A percentile compares a stretch with the other conserved stretches of the same genome.
Evolutionary conservation across 2,329 filamentous ascomycete genomes (phyloP).

Genomic region (Cladophialophora yegresii): DNA sequence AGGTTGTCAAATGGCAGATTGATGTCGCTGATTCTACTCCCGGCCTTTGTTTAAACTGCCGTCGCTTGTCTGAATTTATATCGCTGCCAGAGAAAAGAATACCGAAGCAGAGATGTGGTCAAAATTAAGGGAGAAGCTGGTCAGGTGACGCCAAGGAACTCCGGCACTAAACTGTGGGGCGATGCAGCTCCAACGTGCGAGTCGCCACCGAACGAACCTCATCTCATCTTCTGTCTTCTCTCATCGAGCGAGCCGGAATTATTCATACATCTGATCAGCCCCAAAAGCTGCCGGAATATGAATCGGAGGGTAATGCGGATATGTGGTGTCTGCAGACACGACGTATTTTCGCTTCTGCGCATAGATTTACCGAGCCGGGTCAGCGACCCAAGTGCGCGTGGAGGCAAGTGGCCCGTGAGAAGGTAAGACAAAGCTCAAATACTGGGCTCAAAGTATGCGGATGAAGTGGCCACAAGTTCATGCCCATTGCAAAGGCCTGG

Average conservation of each 20-base stretch:
- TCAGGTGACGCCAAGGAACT: conserved; percentile 32
- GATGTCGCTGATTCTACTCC: background rate
- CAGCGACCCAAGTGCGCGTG: background rate
- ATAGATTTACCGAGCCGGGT: background rate
- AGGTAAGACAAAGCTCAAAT: background rate
- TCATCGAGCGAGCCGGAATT: background rate
- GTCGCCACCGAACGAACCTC: conserved; percentile 7
- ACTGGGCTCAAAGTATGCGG: background rate
- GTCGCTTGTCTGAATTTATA: conserved; percentile 6
- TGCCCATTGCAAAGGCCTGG: background rate
- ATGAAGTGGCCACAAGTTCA: background rate
- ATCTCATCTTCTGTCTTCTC: conserved; percentile 8
- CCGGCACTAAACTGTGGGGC: conserved; percentile 25
- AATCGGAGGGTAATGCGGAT: background rate
- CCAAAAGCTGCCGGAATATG: background rate
- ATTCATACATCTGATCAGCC: background rate
- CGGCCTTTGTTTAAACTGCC: background rate
- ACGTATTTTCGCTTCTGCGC: background rate
- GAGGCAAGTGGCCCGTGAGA: background rate
- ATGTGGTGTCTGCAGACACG: background rate
- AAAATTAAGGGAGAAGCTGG: conserved; percentile 24
- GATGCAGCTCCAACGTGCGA: background rate
- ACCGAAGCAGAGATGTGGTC: conserved; percentile 27
- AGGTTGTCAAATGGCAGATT: conserved; percentile 8
- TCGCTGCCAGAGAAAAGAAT: background rate